phyloP scores from a whole-genome alignment of 768 basidiomycete species.

The Pluteus cervinus region DNA sequence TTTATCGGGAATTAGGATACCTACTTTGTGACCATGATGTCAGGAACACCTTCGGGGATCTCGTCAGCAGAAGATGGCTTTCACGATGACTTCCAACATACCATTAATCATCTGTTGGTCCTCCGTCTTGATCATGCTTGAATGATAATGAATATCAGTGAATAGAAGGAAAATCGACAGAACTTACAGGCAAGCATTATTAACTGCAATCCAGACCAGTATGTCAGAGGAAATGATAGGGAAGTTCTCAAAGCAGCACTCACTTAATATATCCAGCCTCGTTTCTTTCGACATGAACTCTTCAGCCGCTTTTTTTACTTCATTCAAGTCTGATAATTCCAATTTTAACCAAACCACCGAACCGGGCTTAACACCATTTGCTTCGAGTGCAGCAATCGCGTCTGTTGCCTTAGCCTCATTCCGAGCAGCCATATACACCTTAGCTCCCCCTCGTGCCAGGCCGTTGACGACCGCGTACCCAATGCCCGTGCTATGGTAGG shows the following conservation, averaged over 20 bases:
- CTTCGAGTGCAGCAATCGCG: slow-evolving; percentile 40
- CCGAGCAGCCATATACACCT: slow-evolving; percentile 53
- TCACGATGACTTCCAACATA: slow-evolving; percentile 8
- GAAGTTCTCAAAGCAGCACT: slow-evolving; percentile 11
- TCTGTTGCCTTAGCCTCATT: slow-evolving; percentile 36
- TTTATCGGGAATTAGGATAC: slow-evolving; percentile 6
- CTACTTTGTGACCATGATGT: slow-evolving; percentile 41
- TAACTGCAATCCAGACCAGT: slow-evolving; percentile 28
- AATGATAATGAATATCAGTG: slow-evolving; percentile 5
- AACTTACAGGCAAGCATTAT: slow-evolving; percentile 48
- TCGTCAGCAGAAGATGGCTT: slow-evolving; percentile 3
- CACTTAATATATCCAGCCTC: slow-evolving; percentile 51
- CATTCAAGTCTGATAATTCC: slow-evolving; percentile 42
- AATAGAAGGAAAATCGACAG: not conserved
- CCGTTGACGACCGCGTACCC: slow-evolving; percentile 47
- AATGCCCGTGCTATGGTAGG: slow-evolving; percentile 19
- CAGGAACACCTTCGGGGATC: slow-evolving; percentile 26
- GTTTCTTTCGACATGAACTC: slow-evolving; percentile 43
- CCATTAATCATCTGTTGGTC: slow-evolving; percentile 7
- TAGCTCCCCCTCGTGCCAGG: slow-evolving; percentile 48
- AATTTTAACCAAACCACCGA: slow-evolving; percentile 44
- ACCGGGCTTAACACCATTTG: slow-evolving; percentile 35
- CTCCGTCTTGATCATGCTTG: slow-evolving; percentile 10
- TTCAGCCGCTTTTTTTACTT: slow-evolving; percentile 41
- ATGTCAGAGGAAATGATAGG: not conserved